A percentile compares a stretch with the other conserved stretches of the same genome.
Evolutionary conservation across 306 rosid genomes (phyloP).

Genomic region (Citrullus colocynthis): DNA sequence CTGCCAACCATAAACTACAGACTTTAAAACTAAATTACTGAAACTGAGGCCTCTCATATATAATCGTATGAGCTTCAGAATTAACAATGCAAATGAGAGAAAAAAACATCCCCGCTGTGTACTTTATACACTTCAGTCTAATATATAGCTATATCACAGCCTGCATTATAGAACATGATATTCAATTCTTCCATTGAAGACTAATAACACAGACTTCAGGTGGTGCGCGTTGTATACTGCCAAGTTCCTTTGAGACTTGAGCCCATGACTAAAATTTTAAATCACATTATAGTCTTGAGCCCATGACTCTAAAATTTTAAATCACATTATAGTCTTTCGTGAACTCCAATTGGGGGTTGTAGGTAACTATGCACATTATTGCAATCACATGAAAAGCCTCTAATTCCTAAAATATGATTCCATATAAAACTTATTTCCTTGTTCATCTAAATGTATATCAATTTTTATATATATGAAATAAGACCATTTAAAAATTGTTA

Average conservation of each 20-base stretch:
- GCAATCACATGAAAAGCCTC: not conserved
- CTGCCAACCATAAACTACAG: conserved; percentile 30
- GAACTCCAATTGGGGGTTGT: not conserved
- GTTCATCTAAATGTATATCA: not conserved
- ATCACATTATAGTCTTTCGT: not conserved
- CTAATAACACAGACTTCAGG: not conserved
- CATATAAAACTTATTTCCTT: not conserved
- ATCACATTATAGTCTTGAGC: not conserved
- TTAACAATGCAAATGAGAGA: not conserved
- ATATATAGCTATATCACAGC: not conserved
- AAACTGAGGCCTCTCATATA: not conserved
- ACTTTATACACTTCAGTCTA: not conserved
- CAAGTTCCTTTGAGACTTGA: not conserved
- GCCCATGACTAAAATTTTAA: not conserved
- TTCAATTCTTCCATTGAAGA: not conserved
- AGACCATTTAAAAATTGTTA: not conserved
- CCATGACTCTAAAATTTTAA: not conserved
- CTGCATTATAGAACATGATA: not conserved
- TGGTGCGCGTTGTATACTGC: not conserved
- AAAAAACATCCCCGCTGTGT: not conserved
- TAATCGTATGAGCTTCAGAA: not conserved
- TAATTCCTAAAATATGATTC: not conserved
- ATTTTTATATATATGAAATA: not conserved
- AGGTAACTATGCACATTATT: not conserved
- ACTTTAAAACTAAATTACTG: not conserved